Evolutionary conservation across 2,329 filamentous ascomycete species (phyloP).

Genomic region (Diaporthe destruens): DNA sequence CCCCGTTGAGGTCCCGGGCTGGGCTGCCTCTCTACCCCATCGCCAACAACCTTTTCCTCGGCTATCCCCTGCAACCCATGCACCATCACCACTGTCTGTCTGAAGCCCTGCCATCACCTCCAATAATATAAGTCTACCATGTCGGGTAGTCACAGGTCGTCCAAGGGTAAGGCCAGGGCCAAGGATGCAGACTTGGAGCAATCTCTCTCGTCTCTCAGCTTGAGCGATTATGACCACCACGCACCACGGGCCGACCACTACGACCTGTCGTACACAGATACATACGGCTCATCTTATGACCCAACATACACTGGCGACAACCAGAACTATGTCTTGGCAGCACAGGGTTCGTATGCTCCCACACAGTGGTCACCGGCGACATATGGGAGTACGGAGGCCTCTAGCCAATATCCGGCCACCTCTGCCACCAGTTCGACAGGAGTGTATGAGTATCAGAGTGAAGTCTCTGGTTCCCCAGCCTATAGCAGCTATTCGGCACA

Average conservation of each 20-base stretch:
- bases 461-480: neutral
- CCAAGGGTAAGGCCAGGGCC: slow-evolving; percentile 22
- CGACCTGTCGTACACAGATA: neutral
- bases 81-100: neutral
- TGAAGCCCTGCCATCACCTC: slow-evolving; percentile 5
- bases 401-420: neutral
- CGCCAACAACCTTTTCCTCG: neutral
- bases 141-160: slow-evolving; percentile 5
- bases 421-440: slow-evolving; percentile 7
- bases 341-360: neutral
- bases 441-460: neutral
- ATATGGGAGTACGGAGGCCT: neutral
- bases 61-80: neutral
- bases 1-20: neutral
- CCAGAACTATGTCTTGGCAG: neutral
- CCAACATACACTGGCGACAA: neutral
- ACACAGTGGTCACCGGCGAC: neutral
- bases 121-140: slow-evolving; percentile 29
- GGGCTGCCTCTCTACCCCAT: neutral
- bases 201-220: slow-evolving; percentile 13
- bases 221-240: neutral
- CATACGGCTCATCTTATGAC: neutral
- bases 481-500: neutral
- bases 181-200: neutral
- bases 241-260: slow-evolving; percentile 1